Evolutionary conservation across 495 filamentous ascomycete species (phyloP), one percentile per base, ranked within the genome.

Genomic region (Amphirosellinia nigrospora): DNA sequence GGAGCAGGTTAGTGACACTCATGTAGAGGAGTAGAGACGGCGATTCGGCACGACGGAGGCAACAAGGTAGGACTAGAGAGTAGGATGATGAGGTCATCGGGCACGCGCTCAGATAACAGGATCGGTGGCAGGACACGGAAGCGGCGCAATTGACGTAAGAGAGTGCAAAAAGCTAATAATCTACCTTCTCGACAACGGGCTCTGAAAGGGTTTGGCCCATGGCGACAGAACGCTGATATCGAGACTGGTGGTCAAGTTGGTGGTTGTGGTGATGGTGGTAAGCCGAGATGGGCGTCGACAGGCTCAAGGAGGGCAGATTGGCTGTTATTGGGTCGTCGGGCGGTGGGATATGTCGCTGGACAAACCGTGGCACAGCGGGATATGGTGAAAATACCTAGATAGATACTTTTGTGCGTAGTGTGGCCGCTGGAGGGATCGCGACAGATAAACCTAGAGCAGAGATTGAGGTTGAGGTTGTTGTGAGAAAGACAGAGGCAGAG

Each of bases 141-240:
- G 65, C 36, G 58, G 68, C 70, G 72, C 71, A 74, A 71, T 68
- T 66, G 73, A 73, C 38, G 61, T 9, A 66, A 34, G 41, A 53
- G 48, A 41, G 41, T 39, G 62, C 26, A 43, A 70, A 61, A 41
- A 19, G 43, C 53, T 39, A 45, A 41, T 19, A 61, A 64, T 91
- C 78, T 86, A 99, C 96, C 94, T 99, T 99, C 77, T 98, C 96
- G 73, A 97, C 91, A 75, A 98, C 95, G 62, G 96, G 96, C 87
- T 99, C 96, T 79, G 96, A 98, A 78, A 99, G 91, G 80, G 96
- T 99, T 88, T 99, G 96, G 89, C 96, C 96, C 96, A 99, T 99
- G 79, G 76, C 72, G 70, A 78, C 50, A 38, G 71, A 72, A 67
- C 41, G 55, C 34, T 68, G 53, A 11, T 11, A 48, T 41, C 48